Conservation (phyloP, 805 yeast genomes). For the Kuraishia floccosa region DNA sequence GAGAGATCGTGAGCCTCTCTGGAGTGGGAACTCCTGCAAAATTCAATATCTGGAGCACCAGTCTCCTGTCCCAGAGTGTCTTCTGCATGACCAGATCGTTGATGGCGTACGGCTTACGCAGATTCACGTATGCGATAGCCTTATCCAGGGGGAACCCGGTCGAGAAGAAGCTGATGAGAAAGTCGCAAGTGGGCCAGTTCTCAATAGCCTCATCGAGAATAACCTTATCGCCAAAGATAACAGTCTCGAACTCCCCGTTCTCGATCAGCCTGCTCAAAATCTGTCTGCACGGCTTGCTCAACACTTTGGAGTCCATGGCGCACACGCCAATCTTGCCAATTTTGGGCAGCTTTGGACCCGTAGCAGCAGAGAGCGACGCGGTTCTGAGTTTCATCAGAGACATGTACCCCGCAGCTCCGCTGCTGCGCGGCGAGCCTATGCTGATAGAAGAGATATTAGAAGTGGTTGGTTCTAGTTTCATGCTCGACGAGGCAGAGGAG, state of each 20-base stretch:
- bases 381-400: conserved; percentile 11
- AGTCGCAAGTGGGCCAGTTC: conserved; percentile 99
- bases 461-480: conserved; percentile 4
- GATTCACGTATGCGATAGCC: conserved; percentile 82
- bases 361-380: conserved; percentile 24
- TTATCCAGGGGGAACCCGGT: conserved; percentile 93
- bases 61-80: conserved; percentile 93
- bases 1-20: conserved; percentile 70
- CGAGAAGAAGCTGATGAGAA: conserved; percentile 86
- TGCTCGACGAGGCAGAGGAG: conserved; percentile 1
- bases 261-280: conserved; percentile 81
- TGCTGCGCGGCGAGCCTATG: conserved; percentile 3
- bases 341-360: conserved; percentile 45
- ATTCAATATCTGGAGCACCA: conserved; percentile 70
- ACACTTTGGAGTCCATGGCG: conserved; percentile 96
- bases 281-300: conserved; percentile 91
- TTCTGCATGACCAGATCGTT: conserved; percentile 89
- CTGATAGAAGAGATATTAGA: conserved; percentile 4
- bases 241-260: conserved; percentile 92
- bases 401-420: neutral
- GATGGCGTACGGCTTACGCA: conserved; percentile 81
- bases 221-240: conserved; percentile 95
- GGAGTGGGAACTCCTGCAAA: conserved; percentile 88
- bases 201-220: conserved; percentile 87
- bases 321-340: conserved; percentile 96